Percentiles rank a stretch among this genome's conserved stretches.
Conservation (phyloP, 768 basidiomycete species). For the Suillus placidus region DNA sequence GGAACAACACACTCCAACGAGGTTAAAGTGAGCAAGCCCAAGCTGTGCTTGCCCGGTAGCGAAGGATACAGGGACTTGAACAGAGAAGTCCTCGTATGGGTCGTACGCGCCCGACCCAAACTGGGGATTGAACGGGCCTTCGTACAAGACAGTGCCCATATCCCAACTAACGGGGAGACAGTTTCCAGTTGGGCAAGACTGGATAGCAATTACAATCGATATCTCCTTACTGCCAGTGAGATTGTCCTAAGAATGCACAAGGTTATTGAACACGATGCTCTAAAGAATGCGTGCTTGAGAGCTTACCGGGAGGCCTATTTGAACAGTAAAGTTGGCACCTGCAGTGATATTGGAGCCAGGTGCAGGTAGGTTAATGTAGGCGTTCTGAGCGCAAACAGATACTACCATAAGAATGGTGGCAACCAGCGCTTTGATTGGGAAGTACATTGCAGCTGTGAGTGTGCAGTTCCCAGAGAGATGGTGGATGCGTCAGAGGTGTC, state of each 20-base stretch:
- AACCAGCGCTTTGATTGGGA: neutral
- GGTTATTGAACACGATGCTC: neutral
- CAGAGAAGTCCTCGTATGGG: slow-evolving; percentile 44
- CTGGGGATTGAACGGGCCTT: slow-evolving; percentile 42
- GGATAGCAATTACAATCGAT: slow-evolving; percentile 41
- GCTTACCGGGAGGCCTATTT: slow-evolving; percentile 45
- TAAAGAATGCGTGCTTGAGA: neutral
- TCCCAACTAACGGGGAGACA: slow-evolving; percentile 27
- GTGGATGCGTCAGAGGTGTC: neutral
- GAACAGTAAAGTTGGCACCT: slow-evolving; percentile 43
- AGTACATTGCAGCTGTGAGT: neutral
- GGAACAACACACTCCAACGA: slow-evolving; percentile 37
- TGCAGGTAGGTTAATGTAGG: slow-evolving; percentile 7
- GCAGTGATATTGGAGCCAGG: slow-evolving; percentile 35
- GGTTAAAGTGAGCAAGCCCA: slow-evolving; percentile 33
- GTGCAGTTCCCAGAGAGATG: neutral
- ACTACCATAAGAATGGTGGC: slow-evolving; percentile 4
- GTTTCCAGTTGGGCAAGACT: slow-evolving; percentile 34
- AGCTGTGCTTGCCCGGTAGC: slow-evolving; percentile 35
- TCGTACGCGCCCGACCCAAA: slow-evolving; percentile 25
- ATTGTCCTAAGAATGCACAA: slow-evolving; percentile 27
- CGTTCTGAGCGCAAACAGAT: slow-evolving; percentile 4
- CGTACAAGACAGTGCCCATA: slow-evolving; percentile 43
- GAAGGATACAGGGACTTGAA: slow-evolving; percentile 35
- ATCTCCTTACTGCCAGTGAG: slow-evolving; percentile 41